A percentile compares a stretch with the other conserved stretches of the same genome.
phyloP scores from a whole-genome alignment of 148 eudicot genomes.

The Rheum nobile region DNA sequence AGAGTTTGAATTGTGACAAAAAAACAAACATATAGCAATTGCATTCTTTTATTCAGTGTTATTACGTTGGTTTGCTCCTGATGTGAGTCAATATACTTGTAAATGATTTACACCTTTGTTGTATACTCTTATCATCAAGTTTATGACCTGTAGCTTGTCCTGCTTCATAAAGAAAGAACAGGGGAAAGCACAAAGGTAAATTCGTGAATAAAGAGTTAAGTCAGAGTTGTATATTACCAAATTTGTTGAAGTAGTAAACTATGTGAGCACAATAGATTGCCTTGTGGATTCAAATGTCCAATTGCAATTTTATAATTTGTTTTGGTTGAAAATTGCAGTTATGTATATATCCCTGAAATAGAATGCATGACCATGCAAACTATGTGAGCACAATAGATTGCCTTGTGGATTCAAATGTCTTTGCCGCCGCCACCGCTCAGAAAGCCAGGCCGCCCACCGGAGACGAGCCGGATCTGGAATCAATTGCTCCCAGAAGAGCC shows the following conservation, averaged over 20 bases:
- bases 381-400: not conserved
- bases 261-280: no score
- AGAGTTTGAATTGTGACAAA: conserved; percentile 3
- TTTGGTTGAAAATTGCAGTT: no score
- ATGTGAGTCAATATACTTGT: not conserved
- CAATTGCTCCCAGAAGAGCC: no score
- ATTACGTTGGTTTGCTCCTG: not conserved
- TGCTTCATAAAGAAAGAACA: no score
- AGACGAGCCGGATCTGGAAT: no score
- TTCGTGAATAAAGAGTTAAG: no score
- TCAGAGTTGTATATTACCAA: no score
- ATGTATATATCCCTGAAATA: not conserved
- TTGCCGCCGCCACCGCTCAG: no score
- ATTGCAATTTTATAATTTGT: not conserved
- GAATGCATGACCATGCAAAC: not conserved
- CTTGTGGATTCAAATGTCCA: not conserved
- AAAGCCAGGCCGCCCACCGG: no score
- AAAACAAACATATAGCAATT: not conserved
- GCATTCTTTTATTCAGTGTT: conserved; percentile 3
- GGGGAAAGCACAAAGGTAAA: no score
- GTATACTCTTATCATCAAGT: not conserved
- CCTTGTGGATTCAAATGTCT: not conserved
- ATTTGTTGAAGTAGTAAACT: no score
- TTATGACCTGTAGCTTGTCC: no score
- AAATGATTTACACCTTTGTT: not conserved